Conservation (phyloP, 345 rosid species). For the Murraya paniculata region DNA sequence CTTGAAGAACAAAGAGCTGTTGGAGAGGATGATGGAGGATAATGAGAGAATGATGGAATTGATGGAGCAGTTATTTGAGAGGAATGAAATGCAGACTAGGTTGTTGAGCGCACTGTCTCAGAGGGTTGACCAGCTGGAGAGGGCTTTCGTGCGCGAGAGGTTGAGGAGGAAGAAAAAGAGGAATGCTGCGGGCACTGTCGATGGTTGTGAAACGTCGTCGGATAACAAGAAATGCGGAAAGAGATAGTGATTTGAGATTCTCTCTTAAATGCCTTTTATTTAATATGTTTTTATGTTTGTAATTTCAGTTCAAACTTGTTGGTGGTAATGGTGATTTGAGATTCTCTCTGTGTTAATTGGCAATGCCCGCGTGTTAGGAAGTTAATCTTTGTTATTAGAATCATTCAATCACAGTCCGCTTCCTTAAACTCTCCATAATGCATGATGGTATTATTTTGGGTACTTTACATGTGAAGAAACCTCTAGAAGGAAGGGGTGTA, state of each 20-base stretch:
- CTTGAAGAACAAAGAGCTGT: conserved; percentile 27
- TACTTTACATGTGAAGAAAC: no score
- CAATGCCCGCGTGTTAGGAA: not conserved
- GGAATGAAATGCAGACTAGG: conserved; percentile 46
- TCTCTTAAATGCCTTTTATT: not conserved
- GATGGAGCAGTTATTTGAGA: conserved; percentile 47
- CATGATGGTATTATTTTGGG: no score
- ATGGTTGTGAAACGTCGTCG: conserved; percentile 1
- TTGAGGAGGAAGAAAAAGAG: conserved; percentile 42
- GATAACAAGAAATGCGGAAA: conserved; percentile 19
- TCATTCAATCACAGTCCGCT: not conserved
- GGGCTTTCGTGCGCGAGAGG: conserved; percentile 43
- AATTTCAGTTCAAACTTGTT: not conserved
- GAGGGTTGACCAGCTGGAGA: conserved; percentile 60
- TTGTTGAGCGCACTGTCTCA: conserved; percentile 39
- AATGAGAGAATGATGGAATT: conserved; percentile 53
- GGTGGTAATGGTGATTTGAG: not conserved
- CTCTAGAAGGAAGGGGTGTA: no score
- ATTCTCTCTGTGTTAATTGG: not conserved
- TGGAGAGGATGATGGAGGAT: conserved; percentile 55
- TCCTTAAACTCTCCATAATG: no score
- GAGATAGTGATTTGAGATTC: not conserved
- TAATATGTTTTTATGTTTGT: not conserved
- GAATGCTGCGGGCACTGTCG: conserved; percentile 12
- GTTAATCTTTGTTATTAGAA: no score